A percentile compares a stretch with the other conserved stretches of the same genome.
phyloP scores from a whole-genome alignment of 2,329 filamentous ascomycete genomes.

The Cladophialophora bantiana region DNA sequence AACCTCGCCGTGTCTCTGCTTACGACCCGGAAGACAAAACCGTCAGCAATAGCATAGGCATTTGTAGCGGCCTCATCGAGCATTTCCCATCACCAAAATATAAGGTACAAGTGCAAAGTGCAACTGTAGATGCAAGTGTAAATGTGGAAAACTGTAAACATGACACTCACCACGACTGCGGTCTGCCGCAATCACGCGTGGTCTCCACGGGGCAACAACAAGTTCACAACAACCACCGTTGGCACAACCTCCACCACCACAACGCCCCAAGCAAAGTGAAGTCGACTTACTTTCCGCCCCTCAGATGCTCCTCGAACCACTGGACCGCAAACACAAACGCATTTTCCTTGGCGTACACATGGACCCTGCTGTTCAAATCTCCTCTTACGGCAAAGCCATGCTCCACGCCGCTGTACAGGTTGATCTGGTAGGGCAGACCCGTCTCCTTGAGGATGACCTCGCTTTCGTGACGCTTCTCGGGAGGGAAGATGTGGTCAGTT shows the following conservation, averaged over 20 bases:
- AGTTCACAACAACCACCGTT: no score
- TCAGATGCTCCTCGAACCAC: conserved; percentile 73
- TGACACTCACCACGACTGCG: not conserved
- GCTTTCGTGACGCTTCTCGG: conserved; percentile 68
- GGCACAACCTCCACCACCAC: not conserved
- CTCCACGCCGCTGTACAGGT: conserved; percentile 71
- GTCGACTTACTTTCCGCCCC: conserved; percentile 28
- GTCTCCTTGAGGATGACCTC: conserved; percentile 68
- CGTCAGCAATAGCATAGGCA: not conserved
- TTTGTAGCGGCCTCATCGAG: not conserved
- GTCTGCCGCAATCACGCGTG: not conserved
- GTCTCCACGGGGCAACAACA: not conserved
- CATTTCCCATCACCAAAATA: not conserved
- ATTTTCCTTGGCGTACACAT: conserved; percentile 78
- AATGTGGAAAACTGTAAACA: not conserved
- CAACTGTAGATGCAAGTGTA: not conserved
- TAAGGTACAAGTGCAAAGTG: not conserved
- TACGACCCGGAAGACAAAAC: not conserved
- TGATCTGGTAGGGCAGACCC: conserved; percentile 75
- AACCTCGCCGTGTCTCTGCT: not conserved
- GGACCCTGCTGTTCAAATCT: conserved; percentile 63
- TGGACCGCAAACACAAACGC: conserved; percentile 78
- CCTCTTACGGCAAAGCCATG: conserved; percentile 79
- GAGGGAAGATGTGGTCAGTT: conserved; percentile 70
- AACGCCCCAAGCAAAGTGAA: not conserved